Base-by-base conservation (phyloP, 441 rosid species). In the Croton setiger region DNA sequence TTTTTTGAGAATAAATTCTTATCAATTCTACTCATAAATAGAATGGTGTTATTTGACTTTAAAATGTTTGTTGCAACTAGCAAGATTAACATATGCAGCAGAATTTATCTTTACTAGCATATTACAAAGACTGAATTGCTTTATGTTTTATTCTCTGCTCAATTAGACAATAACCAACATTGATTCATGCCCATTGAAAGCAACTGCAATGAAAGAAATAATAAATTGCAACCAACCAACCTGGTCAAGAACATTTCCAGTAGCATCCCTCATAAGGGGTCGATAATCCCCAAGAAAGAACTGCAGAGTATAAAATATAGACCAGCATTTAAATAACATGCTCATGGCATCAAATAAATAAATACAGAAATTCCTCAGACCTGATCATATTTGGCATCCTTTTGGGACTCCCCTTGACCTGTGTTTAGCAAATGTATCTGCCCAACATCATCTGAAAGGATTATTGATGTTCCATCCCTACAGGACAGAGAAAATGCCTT, bases 401-500 rank as follows among this genome's bases (percentile, higher is more conserved):
- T 86, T 69, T 89, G 96, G 64, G 93, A 88, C 79, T 96, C 98
- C 31, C 98, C 99, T 83, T 96, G 96, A 75, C 99, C 99, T 47
- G 98, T 96, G 81, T 81, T 89, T 75, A 96, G 72, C 63, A 91
- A 72, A 75, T 96, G 84, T 71, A 96, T 73, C 79, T 96, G 99
- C 66, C 99, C 99, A 81, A 93, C 95, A 85, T 96, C 98, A 82
- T 96, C 99, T 64, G 99, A 96, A 78, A 96, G 97, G 72, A 93
- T 88, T 75, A 96, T 86, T 69, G 99, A 96, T 39, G 97, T 88
- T 69, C 99, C 98, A 79, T 96, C 99, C 94, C 99, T 96, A 68
- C 41, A 54, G 51, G 73, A 63, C 60, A 58, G 71, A 71, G 31
- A 27, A 27, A 27, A 27, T 27, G 31, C 31, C 31, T 27, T 27